These are phyloP conservation scores for Tolypocladium ovalisporum DNA, from an alignment of 2,329 filamentous ascomycete genomes.

Conservation along the genomic window DNA sequence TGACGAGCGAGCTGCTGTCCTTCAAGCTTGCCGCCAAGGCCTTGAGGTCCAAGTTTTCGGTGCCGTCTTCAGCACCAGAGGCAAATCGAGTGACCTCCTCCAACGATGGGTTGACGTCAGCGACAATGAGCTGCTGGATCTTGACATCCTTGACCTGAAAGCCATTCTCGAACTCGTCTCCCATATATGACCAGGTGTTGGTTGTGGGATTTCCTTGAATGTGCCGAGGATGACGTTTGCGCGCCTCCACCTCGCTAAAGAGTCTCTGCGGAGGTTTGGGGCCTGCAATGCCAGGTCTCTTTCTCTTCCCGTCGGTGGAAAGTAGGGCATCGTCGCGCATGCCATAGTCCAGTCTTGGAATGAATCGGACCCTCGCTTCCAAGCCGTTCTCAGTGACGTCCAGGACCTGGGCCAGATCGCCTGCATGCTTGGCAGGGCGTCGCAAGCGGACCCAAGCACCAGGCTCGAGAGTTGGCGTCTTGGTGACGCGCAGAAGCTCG, in stretches of 20 bases:
- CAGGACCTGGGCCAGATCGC: conserved; percentile 83
- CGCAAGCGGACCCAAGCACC: conserved; percentile 89
- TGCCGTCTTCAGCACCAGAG: conserved; percentile 78
- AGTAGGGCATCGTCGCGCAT: conserved; percentile 60
- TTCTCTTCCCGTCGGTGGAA: conserved; percentile 61
- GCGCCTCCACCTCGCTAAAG: conserved; percentile 87
- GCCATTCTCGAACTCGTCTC: conserved; percentile 83
- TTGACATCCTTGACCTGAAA: conserved; percentile 93
- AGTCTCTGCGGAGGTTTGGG: conserved; percentile 76
- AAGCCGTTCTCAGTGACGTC: conserved; percentile 90
- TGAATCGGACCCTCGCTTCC: conserved; percentile 75
- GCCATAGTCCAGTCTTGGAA: conserved; percentile 88
- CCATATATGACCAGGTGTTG: conserved; percentile 75
- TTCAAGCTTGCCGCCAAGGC: conserved; percentile 85
- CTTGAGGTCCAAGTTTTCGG: conserved; percentile 85
- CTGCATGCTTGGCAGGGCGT: conserved; percentile 68
- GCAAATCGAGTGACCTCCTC: conserved; percentile 96
- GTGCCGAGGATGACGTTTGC: conserved; percentile 65
- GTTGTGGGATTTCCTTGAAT: conserved; percentile 60
- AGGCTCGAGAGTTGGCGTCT: conserved; percentile 72
- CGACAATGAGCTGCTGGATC: conserved; percentile 73
- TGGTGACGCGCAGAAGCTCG: conserved; percentile 81
- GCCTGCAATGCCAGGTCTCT: conserved; percentile 52
- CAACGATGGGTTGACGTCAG: conserved; percentile 83
- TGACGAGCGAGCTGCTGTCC: conserved; percentile 67